Conservation (phyloP, 2,329 filamentous ascomycete species). For the Paraphaeosphaeria sporulosa region DNA sequence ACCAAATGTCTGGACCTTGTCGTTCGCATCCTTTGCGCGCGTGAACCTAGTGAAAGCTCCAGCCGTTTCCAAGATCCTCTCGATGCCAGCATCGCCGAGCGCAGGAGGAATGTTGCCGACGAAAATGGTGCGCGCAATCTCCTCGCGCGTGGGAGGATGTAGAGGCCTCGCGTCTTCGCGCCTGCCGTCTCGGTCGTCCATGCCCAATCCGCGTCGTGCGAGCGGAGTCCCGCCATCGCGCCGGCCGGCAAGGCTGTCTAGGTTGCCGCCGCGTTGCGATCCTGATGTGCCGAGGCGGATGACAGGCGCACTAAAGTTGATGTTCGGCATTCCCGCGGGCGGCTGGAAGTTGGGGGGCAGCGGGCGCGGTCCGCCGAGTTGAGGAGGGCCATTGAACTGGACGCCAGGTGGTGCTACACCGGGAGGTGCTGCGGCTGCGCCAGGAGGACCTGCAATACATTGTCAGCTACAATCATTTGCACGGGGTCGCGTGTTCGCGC, state of each 20-base stretch:
- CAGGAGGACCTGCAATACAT: slow-evolving; percentile 69
- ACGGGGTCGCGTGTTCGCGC: background rate
- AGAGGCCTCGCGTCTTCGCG: slow-evolving; percentile 65
- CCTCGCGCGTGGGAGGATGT: slow-evolving; percentile 84
- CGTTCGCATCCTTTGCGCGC: slow-evolving; percentile 76
- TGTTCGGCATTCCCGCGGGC: slow-evolving; percentile 91
- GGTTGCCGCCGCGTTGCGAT: slow-evolving; percentile 64
- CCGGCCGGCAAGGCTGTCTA: slow-evolving; percentile 54
- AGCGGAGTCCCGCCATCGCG: slow-evolving; percentile 55
- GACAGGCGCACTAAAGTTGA: slow-evolving; percentile 97
- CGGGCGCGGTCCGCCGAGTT: slow-evolving; percentile 80
- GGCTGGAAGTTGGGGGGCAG: slow-evolving; percentile 87
- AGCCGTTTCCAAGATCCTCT: slow-evolving; percentile 78
- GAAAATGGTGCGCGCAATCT: slow-evolving; percentile 90
- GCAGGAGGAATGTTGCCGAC: slow-evolving; percentile 85
- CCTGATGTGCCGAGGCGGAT: slow-evolving; percentile 86
- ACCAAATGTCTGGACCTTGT: slow-evolving; percentile 86
- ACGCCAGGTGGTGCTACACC: slow-evolving; percentile 82
- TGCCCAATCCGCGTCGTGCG: slow-evolving; percentile 63
- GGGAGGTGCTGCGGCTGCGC: slow-evolving; percentile 70
- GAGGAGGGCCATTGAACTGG: slow-evolving; percentile 74
- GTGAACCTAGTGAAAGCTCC: slow-evolving; percentile 88
- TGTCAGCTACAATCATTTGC: slow-evolving; percentile 11
- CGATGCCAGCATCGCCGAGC: slow-evolving; percentile 77
- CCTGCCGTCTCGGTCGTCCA: slow-evolving; percentile 65